Evolutionary conservation across 2,329 filamentous ascomycete species (phyloP).

Genomic region (Fusarium sp.): DNA sequence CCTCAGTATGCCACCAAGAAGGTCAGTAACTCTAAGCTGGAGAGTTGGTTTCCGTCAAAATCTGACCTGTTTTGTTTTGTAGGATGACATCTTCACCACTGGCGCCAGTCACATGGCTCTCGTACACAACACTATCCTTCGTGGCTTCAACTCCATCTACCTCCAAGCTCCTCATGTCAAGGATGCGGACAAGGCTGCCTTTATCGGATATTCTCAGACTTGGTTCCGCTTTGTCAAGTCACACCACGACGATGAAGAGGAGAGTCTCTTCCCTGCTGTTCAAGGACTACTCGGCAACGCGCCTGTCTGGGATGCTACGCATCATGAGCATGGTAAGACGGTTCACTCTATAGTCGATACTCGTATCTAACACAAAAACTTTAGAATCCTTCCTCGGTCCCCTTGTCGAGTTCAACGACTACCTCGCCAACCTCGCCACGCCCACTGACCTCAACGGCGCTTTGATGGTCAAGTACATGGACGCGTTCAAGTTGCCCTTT

Average conservation of each 20-base stretch:
- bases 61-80: conserved; percentile 2
- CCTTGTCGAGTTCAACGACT: conserved; percentile 62
- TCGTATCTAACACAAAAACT: background rate
- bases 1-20: conserved; percentile 64
- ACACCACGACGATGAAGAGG: conserved; percentile 71
- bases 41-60: background rate
- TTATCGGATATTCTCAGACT: conserved; percentile 66
- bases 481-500: conserved; percentile 61
- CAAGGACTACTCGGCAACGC: conserved; percentile 63
- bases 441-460: conserved; percentile 57
- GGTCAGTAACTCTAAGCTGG: conserved; percentile 48
- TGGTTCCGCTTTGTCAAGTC: conserved; percentile 69
- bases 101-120: conserved; percentile 71
- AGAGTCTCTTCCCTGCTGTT: conserved; percentile 65
- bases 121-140: conserved; percentile 71
- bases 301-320: conserved; percentile 62
- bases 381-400: conserved; percentile 62
- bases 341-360: background rate
- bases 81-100: conserved; percentile 68
- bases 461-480: conserved; percentile 62
- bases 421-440: conserved; percentile 58
- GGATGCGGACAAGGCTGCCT: conserved; percentile 64
- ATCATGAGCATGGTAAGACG: conserved; percentile 64
- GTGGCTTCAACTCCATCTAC: conserved; percentile 72
- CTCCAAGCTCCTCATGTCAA: conserved; percentile 65